phyloP scores from a whole-genome alignment of 305 asterid genomes.

The Lippia alba region DNA sequence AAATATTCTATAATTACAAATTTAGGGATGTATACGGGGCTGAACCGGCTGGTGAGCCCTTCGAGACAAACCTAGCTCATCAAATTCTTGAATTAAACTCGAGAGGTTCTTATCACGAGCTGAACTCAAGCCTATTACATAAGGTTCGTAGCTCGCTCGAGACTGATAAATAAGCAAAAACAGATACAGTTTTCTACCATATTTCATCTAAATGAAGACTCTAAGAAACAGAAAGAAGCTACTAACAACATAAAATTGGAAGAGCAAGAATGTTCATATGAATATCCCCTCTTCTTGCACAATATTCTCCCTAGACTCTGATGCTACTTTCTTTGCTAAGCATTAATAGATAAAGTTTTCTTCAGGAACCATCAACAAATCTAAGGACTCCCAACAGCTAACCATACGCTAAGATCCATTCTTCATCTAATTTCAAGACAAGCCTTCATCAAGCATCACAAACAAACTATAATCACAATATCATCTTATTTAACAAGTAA shows the following conservation, averaged over 20 bases:
- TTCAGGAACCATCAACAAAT: neutral
- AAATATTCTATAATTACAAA: too few species aligned
- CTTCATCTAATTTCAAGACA: neutral
- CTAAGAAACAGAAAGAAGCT: neutral
- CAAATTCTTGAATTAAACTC: too few species aligned
- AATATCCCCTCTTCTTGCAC: neutral
- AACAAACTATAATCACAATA: neutral
- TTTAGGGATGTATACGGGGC: too few species aligned
- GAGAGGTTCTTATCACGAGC: too few species aligned
- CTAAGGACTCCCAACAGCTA: neutral
- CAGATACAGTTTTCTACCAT: neutral
- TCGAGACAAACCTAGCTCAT: too few species aligned
- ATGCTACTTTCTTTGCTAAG: neutral
- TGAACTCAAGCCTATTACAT: too few species aligned
- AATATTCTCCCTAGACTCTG: neutral
- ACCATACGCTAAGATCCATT: neutral
- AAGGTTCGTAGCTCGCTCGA: too few species aligned
- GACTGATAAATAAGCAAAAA: too few species aligned
- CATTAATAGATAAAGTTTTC: neutral
- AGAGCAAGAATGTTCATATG: neutral
- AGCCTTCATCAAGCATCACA: neutral
- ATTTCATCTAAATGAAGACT: too few species aligned
- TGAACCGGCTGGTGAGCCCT: too few species aligned
- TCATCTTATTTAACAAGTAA: constrained; percentile 2
- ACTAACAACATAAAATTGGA: neutral